Percentiles rank a stretch among this genome's conserved stretches.
phyloP scores from a whole-genome alignment of 2,329 filamentous ascomycete species.

The Myrmaecium sp. region DNA sequence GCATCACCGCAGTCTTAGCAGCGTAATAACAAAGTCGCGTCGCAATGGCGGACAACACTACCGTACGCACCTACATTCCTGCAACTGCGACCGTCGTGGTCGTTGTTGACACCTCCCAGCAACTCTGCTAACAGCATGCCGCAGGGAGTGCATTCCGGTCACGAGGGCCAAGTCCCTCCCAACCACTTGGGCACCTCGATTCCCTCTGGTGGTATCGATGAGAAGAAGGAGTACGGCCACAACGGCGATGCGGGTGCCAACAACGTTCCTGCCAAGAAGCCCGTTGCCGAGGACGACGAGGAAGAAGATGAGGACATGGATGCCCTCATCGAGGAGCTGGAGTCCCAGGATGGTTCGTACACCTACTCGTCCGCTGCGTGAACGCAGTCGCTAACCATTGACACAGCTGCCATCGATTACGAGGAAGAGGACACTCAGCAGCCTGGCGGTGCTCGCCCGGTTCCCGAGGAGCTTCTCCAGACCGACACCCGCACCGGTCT shows the following conservation, averaged over 20 bases:
- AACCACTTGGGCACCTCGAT: constrained; percentile 13
- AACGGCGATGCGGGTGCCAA: constrained; percentile 7
- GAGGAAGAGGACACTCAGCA: constrained; percentile 40
- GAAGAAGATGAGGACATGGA: constrained; percentile 76
- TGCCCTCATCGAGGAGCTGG: constrained; percentile 71
- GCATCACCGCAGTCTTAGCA: not conserved
- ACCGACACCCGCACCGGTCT: constrained; percentile 61
- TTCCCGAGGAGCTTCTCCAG: constrained; percentile 60
- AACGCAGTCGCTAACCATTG: no score
- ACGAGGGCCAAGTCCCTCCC: constrained; percentile 6
- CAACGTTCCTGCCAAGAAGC: constrained; percentile 8
- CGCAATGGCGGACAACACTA: not conserved
- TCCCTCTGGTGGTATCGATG: constrained; percentile 11
- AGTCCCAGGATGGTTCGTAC: constrained; percentile 70
- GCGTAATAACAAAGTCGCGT: not conserved
- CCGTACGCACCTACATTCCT: not conserved
- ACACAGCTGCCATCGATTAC: constrained; percentile 43
- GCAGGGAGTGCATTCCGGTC: no score
- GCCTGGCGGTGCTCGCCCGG: constrained; percentile 37
- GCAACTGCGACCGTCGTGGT: not conserved
- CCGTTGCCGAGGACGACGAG: constrained; percentile 36
- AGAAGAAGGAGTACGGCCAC: constrained; percentile 12
- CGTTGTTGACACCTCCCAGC: not conserved
- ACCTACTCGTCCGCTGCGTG: no score
- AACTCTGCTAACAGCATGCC: not conserved